Percentiles rank a stretch among this genome's conserved stretches.
These are phyloP conservation scores for Trichoderma asperellum DNA, from an alignment of 2,329 filamentous ascomycete species.

Conservation along the genomic window DNA sequence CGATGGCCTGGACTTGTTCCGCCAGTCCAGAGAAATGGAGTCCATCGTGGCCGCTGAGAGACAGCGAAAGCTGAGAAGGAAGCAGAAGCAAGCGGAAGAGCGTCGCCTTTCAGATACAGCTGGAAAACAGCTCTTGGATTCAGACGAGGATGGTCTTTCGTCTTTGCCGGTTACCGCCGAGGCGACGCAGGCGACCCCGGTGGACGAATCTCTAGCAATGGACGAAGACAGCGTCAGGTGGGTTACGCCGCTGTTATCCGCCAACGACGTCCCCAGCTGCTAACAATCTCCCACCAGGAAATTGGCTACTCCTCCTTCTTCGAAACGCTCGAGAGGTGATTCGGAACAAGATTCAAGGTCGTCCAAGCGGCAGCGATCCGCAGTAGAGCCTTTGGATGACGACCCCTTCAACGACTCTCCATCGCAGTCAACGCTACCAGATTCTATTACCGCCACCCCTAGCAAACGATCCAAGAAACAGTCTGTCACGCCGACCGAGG, in stretches of 20 bases:
- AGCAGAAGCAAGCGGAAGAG: slow-evolving; percentile 35
- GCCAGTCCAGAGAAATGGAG: slow-evolving; percentile 55
- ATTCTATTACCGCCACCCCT: slow-evolving; percentile 26
- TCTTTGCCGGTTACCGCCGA: slow-evolving; percentile 31
- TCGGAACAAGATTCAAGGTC: slow-evolving; percentile 31
- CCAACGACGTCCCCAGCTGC: neutral
- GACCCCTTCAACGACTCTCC: slow-evolving; percentile 34
- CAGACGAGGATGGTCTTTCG: slow-evolving; percentile 31
- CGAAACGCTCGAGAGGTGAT: slow-evolving; percentile 43
- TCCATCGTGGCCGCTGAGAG: slow-evolving; percentile 49
- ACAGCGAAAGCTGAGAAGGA: slow-evolving; percentile 39
- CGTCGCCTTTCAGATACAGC: slow-evolving; percentile 27
- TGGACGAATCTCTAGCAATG: slow-evolving; percentile 30
- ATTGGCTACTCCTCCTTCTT: slow-evolving; percentile 44
- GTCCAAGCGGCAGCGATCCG: slow-evolving; percentile 31
- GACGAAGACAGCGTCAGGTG: slow-evolving; percentile 33
- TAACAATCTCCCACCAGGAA: slow-evolving; percentile 37
- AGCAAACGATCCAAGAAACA: slow-evolving; percentile 12
- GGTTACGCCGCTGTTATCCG: slow-evolving; percentile 7
- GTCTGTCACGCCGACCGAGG: slow-evolving; percentile 16
- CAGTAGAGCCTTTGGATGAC: slow-evolving; percentile 29
- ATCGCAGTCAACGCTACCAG: slow-evolving; percentile 32
- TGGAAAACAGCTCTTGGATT: slow-evolving; percentile 35
- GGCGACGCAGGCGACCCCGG: neutral
- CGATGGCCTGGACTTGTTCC: slow-evolving; percentile 53